phyloP scores from a whole-genome alignment of 163 green algal species.

The Scenedesmus sp. region DNA sequence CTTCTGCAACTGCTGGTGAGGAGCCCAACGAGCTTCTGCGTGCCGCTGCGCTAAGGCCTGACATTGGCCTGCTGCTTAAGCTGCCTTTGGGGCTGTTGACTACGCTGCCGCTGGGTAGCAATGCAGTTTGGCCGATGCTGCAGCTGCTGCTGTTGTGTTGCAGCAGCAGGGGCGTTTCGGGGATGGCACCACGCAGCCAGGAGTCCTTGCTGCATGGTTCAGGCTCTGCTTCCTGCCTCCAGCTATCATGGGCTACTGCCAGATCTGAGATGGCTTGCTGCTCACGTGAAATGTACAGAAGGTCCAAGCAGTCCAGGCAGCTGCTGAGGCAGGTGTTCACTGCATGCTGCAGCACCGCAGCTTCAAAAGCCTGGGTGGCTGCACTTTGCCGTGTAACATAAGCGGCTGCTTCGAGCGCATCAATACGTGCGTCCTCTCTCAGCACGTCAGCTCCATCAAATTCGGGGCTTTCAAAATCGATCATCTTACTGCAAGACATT shows the following conservation, averaged over 20 bases:
- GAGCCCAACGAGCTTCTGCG: neutral
- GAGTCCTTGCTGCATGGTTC: conserved; percentile 62
- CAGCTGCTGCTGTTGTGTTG: conserved; percentile 16
- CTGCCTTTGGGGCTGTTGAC: neutral
- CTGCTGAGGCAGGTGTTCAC: conserved; percentile 11
- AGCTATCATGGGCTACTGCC: conserved; percentile 61
- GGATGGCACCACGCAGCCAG: conserved; percentile 69
- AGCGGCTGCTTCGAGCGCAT: neutral
- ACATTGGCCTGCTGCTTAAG: neutral
- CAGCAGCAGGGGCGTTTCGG: conserved; percentile 36
- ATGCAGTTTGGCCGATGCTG: neutral
- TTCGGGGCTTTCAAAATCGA: conserved; percentile 38
- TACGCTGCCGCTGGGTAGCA: neutral
- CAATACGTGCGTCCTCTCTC: conserved; percentile 39
- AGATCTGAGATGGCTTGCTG: conserved; percentile 55
- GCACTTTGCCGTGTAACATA: neutral
- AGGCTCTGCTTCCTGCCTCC: conserved; percentile 64
- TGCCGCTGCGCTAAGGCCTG: neutral
- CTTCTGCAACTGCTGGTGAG: neutral
- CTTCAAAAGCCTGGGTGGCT: neutral
- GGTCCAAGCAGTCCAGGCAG: conserved; percentile 51
- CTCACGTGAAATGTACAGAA: conserved; percentile 61
- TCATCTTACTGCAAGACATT: conserved; percentile 19
- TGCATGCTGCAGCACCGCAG: neutral
- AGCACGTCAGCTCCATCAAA: conserved; percentile 29